Percentiles rank a stretch among this genome's conserved stretches.
Conservation (phyloP, 2,329 filamentous ascomycete genomes). For the Calonectria crousiana region DNA sequence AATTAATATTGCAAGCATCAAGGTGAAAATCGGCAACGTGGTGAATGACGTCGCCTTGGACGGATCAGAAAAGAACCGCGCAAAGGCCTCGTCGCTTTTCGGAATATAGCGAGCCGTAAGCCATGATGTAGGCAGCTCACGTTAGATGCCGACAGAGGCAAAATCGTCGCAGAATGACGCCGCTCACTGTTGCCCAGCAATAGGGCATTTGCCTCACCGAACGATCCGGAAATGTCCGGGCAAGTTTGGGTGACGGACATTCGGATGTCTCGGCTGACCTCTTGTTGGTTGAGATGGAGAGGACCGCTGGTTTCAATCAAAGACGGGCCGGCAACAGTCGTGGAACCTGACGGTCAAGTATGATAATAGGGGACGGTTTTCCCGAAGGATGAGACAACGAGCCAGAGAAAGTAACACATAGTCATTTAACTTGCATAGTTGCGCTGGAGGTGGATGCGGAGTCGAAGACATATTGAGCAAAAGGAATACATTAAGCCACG, state of each 20-base stretch:
- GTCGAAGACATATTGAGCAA: not conserved
- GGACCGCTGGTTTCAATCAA: not conserved
- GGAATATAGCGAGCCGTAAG: slow-evolving; percentile 19
- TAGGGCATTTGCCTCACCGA: not conserved
- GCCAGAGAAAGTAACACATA: not conserved
- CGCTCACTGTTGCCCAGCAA: not conserved
- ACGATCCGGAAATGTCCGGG: not conserved
- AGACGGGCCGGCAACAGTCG: not conserved
- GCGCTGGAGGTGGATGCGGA: not conserved
- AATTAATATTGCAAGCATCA: slow-evolving; percentile 72
- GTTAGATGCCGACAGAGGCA: not conserved
- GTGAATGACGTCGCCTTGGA: slow-evolving; percentile 65
- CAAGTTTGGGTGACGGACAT: not conserved
- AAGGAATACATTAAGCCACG: not conserved
- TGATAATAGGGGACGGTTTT: not conserved
- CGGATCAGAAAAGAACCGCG: slow-evolving; percentile 9
- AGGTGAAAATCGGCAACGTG: slow-evolving; percentile 80
- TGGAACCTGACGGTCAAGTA: not conserved
- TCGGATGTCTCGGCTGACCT: slow-evolving; percentile 6
- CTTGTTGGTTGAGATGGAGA: not conserved
- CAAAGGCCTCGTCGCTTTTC: slow-evolving; percentile 23
- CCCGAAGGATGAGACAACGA: not conserved
- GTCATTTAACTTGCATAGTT: not conserved
- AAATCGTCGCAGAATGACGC: not conserved
- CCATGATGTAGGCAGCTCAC: not conserved